phyloP scores from a whole-genome alignment of 1,139 yeast species.

The Blastobotrys illinoisensis region DNA sequence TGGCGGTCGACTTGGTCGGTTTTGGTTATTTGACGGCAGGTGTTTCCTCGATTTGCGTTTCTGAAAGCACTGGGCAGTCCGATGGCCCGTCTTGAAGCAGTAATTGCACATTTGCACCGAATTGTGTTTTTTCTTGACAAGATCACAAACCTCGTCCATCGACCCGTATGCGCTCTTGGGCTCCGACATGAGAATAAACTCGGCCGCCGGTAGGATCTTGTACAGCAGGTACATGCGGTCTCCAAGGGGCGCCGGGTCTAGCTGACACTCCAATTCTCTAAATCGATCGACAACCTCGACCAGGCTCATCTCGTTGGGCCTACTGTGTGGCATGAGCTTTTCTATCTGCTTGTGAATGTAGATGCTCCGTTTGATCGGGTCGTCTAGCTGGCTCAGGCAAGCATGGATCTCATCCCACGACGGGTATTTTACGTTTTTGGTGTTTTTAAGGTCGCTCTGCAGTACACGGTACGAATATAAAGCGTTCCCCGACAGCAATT shows the following conservation, averaged over 20 bases:
- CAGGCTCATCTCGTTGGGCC: background rate
- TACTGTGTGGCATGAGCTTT: background rate
- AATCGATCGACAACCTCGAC: conserved; percentile 11
- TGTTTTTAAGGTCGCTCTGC: background rate
- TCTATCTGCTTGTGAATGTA: conserved; percentile 12
- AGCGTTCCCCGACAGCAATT: conserved; percentile 5
- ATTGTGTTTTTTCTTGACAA: background rate
- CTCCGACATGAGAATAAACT: conserved; percentile 10
- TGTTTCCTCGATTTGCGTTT: background rate
- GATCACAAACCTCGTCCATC: conserved; percentile 9
- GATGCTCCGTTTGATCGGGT: conserved; percentile 15
- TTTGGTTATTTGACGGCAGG: background rate
- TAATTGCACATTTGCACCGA: background rate
- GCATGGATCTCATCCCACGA: conserved; percentile 7
- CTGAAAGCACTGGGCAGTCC: background rate
- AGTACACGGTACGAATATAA: conserved; percentile 3
- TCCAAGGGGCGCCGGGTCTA: conserved; percentile 19
- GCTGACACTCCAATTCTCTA: conserved; percentile 14
- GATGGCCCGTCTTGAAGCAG: conserved; percentile 1
- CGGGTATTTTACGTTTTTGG: conserved; percentile 8
- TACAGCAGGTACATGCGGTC: conserved; percentile 16
- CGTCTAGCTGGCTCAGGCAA: conserved; percentile 13
- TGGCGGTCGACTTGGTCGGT: too few relatives aligned
- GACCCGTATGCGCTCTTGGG: conserved; percentile 5
- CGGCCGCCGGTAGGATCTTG: conserved; percentile 15